These are phyloP conservation scores for Ephemerocybe angulata DNA, from an alignment of 768 basidiomycete species.

Conservation along the genomic window DNA sequence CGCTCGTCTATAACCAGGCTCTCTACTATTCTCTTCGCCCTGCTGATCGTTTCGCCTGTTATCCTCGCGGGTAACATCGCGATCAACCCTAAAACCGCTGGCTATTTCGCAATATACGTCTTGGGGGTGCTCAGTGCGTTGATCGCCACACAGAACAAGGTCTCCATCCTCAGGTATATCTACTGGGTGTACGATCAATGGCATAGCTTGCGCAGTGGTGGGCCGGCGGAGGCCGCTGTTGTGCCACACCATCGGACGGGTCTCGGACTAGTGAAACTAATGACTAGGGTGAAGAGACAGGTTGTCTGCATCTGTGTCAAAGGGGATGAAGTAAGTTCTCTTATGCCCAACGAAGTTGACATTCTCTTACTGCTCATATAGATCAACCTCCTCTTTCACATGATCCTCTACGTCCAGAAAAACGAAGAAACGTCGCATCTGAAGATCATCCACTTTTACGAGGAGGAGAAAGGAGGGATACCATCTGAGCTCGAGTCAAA, in stretches of 20 bases:
- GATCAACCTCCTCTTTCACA: constrained; percentile 64
- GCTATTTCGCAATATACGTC: constrained; percentile 65
- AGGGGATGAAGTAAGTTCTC: constrained; percentile 60
- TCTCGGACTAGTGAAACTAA: constrained; percentile 33
- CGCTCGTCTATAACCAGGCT: constrained; percentile 40
- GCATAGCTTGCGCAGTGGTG: constrained; percentile 28
- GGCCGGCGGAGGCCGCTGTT: constrained; percentile 37
- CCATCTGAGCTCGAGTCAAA: constrained; percentile 76
- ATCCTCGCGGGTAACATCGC: constrained; percentile 56
- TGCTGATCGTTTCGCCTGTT: constrained; percentile 39
- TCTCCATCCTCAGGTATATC: constrained; percentile 45
- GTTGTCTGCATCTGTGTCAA: constrained; percentile 60
- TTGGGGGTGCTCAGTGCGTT: constrained; percentile 47
- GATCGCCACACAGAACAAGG: constrained; percentile 50
- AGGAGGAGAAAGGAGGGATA: constrained; percentile 41
- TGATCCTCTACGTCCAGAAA: constrained; percentile 59
- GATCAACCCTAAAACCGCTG: constrained; percentile 51
- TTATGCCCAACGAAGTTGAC: not conserved
- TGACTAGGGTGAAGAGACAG: constrained; percentile 46
- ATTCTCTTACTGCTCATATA: constrained; percentile 20
- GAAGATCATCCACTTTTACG: constrained; percentile 66
- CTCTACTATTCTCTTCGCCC: constrained; percentile 36
- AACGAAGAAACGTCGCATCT: constrained; percentile 71
- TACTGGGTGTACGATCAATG: constrained; percentile 68
- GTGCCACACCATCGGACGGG: constrained; percentile 34